These are phyloP conservation scores for Ogataea allantospora DNA, from an alignment of 805 yeast genomes.

Conservation along the genomic window DNA sequence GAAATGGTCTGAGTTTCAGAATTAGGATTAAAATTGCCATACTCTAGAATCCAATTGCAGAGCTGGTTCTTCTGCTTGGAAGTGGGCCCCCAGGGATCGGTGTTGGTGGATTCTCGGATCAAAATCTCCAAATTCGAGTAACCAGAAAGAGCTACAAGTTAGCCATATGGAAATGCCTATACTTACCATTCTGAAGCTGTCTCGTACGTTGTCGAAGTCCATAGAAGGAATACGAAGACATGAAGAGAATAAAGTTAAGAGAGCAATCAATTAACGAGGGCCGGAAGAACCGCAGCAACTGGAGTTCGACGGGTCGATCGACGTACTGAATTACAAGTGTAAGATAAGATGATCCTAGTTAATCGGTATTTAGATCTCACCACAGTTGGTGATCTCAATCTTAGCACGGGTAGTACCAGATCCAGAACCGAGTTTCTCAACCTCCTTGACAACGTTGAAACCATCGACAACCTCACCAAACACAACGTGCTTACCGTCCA, in stretches of 20 bases:
- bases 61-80: constrained; percentile 39
- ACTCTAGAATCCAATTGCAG: constrained; percentile 20
- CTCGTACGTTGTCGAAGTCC: constrained; percentile 32
- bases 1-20: constrained; percentile 22
- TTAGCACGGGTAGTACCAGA: constrained; percentile 50
- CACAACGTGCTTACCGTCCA: constrained; percentile 76
- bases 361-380: constrained; percentile 45
- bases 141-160: constrained; percentile 28
- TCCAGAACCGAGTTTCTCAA: constrained; percentile 64
- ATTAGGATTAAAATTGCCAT: constrained; percentile 12
- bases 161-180: not conserved
- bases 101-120: constrained; percentile 46
- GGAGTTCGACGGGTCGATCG: constrained; percentile 4
- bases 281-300: constrained; percentile 1
- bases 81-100: constrained; percentile 55
- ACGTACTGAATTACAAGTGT: not conserved
- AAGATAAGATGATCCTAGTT: constrained; percentile 3
- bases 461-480: constrained; percentile 76
- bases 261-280: not conserved
- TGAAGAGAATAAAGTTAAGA: not conserved
- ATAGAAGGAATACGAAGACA: constrained; percentile 23
- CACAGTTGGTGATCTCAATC: constrained; percentile 56
- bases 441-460: constrained; percentile 71
- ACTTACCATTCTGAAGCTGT: constrained; percentile 36
- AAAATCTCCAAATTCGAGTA: constrained; percentile 31